These are phyloP conservation scores for Suillus tomentosus DNA, from an alignment of 768 basidiomycete genomes.

Conservation along the genomic window DNA sequence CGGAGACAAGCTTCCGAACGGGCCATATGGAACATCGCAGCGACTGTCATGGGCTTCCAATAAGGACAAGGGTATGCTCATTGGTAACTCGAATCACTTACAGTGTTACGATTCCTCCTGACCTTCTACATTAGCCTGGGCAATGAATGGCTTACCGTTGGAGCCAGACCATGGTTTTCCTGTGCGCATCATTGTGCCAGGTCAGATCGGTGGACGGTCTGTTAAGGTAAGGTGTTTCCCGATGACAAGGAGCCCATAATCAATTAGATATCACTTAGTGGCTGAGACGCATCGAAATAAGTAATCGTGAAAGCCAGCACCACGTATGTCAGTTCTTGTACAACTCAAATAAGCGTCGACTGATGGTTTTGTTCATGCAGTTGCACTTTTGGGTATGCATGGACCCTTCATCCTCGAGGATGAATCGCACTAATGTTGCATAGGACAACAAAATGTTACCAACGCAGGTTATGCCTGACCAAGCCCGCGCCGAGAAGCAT, in stretches of 20 bases:
- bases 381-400: slow-evolving; percentile 39
- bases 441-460: slow-evolving; percentile 66
- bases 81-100: slow-evolving; percentile 27
- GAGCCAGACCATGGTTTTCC: slow-evolving; percentile 69
- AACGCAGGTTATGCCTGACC: slow-evolving; percentile 49
- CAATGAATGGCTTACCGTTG: slow-evolving; percentile 61
- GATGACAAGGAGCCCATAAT: background rate
- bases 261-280: slow-evolving; percentile 38
- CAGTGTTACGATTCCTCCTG: background rate
- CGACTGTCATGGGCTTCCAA: slow-evolving; percentile 47
- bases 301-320: slow-evolving; percentile 52
- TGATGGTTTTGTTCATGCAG: slow-evolving; percentile 16
- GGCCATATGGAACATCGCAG: slow-evolving; percentile 59
- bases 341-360: slow-evolving; percentile 1
- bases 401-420: background rate
- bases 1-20: slow-evolving; percentile 55
- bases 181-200: slow-evolving; percentile 62
- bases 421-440: background rate
- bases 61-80: slow-evolving; percentile 51
- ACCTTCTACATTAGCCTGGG: slow-evolving; percentile 39
- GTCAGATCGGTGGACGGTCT: slow-evolving; percentile 61
- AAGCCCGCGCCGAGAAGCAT: slow-evolving; percentile 48
- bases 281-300: slow-evolving; percentile 56
- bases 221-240: slow-evolving; percentile 36
- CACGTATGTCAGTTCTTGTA: slow-evolving; percentile 36